These are phyloP conservation scores for Orbilia brochopaga DNA, from an alignment of 2,329 filamentous ascomycete genomes.

Conservation along the genomic window DNA sequence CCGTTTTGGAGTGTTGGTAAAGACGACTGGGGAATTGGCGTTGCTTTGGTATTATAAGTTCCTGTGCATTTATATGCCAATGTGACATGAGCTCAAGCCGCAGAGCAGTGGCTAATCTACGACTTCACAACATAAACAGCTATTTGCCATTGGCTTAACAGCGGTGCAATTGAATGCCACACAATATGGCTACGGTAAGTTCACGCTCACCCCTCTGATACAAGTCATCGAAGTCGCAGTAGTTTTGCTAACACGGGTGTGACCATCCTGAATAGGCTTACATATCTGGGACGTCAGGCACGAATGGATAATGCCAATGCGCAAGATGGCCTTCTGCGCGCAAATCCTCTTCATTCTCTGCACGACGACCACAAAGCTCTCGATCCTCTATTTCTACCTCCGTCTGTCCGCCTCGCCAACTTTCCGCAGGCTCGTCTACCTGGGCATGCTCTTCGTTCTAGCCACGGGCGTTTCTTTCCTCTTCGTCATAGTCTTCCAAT, in stretches of 20 bases:
- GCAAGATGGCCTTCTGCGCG: slow-evolving; percentile 43
- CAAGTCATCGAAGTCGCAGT: too few species aligned
- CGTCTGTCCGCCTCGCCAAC: slow-evolving; percentile 34
- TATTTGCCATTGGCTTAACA: slow-evolving; percentile 41
- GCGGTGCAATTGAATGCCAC: slow-evolving; percentile 35
- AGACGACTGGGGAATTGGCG: slow-evolving; percentile 36
- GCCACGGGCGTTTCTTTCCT: slow-evolving; percentile 34
- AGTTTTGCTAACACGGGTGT: too few species aligned
- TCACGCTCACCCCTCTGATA: too few species aligned
- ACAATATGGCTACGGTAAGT: slow-evolving; percentile 45
- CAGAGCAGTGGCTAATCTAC: neutral
- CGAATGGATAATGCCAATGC: slow-evolving; percentile 47
- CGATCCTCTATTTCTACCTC: slow-evolving; percentile 49
- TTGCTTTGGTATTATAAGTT: slow-evolving; percentile 27
- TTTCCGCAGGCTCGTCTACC: slow-evolving; percentile 31
- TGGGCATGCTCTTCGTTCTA: slow-evolving; percentile 23
- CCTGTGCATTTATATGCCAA: too few species aligned
- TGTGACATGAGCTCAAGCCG: neutral
- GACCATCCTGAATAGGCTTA: slow-evolving; percentile 10
- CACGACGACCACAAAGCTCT: slow-evolving; percentile 43
- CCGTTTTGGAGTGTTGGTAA: slow-evolving; percentile 38
- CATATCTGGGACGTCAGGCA: slow-evolving; percentile 48
- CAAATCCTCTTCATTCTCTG: slow-evolving; percentile 47
- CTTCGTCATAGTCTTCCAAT: slow-evolving; percentile 43
- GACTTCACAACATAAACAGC: neutral